Evolutionary conservation across 1,284 basidiomycete genomes (phyloP).

Genomic region (Kalmanozyma brasiliensis): DNA sequence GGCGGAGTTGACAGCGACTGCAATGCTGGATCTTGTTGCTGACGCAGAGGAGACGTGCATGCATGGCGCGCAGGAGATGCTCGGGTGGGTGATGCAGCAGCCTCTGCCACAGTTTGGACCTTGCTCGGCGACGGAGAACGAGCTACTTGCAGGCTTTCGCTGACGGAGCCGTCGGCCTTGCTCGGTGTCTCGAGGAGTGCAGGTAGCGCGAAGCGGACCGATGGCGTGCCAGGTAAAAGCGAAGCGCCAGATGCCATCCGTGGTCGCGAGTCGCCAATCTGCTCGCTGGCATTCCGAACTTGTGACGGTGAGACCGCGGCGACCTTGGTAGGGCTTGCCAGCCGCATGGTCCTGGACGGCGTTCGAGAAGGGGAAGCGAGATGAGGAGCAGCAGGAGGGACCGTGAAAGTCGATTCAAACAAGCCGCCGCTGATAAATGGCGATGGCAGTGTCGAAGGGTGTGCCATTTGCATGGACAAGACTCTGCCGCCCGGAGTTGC

Average conservation of each 20-base stretch:
- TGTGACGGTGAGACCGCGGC: not conserved
- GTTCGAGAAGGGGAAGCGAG: slow-evolving; percentile 12
- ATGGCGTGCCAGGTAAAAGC: slow-evolving; percentile 13
- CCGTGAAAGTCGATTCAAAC: not conserved
- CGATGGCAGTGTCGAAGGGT: slow-evolving; percentile 21
- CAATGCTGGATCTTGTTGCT: not conserved
- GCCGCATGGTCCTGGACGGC: slow-evolving; percentile 5
- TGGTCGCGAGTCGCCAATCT: too few species aligned
- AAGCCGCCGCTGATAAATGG: slow-evolving; percentile 19
- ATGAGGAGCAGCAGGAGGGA: not conserved
- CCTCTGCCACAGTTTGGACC: not conserved
- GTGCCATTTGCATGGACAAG: slow-evolving; percentile 13
- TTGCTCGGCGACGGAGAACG: slow-evolving; percentile 10
- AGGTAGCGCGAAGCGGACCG: slow-evolving; percentile 18
- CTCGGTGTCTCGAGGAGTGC: slow-evolving; percentile 5
- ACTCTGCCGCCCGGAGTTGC: slow-evolving; percentile 28
- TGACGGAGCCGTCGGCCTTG: not conserved
- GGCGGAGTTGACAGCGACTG: slow-evolving; percentile 15
- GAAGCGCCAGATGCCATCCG: slow-evolving; percentile 4
- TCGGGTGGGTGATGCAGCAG: not conserved
- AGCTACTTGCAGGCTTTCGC: not conserved
- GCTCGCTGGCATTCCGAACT: too few species aligned
- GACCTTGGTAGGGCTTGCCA: slow-evolving; percentile 7
- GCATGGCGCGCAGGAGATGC: not conserved
- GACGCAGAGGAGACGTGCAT: slow-evolving; percentile 7